A percentile compares a stretch with the other conserved stretches of the same genome.
Conservation (phyloP, 2,329 filamentous ascomycete genomes). For the Davidsoniella virescens region DNA sequence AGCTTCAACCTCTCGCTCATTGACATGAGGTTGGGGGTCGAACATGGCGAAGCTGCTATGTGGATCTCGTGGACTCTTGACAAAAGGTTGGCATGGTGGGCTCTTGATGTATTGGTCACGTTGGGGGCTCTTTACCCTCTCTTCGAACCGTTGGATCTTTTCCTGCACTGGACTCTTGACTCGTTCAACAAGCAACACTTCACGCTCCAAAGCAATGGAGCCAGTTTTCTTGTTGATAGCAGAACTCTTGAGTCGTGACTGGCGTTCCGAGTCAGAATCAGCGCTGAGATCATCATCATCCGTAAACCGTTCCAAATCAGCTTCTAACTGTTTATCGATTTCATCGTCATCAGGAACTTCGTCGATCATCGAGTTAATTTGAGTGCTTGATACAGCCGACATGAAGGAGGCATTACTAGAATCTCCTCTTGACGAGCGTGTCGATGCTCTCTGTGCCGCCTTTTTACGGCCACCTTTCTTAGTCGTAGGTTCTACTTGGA, state of each 20-base stretch:
- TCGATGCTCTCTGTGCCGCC: slow-evolving; percentile 28
- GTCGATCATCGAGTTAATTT: slow-evolving; percentile 23
- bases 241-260: slow-evolving; percentile 3
- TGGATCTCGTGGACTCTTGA: not conserved
- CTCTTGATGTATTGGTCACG: not conserved
- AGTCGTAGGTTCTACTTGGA: slow-evolving; percentile 7
- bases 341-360: slow-evolving; percentile 43
- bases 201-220: no score
- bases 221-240: no score
- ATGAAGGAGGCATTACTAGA: slow-evolving; percentile 31
- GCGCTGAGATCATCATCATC: slow-evolving; percentile 35
- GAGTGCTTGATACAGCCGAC: slow-evolving; percentile 34
- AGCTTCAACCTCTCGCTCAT: slow-evolving; percentile 34
- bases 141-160: no score
- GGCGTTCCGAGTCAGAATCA: slow-evolving; percentile 29
- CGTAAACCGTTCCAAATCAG: slow-evolving; percentile 41
- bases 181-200: no score
- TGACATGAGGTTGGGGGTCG: slow-evolving; percentile 29
- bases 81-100: not conserved
- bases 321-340: slow-evolving; percentile 48
- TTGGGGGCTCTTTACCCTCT: slow-evolving; percentile 19
- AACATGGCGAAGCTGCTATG: slow-evolving; percentile 34
- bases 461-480: slow-evolving; percentile 23
- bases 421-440: slow-evolving; percentile 9
- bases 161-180: no score